Base-by-base conservation (phyloP, 2,329 filamentous ascomycete genomes). In the Pyricularia sp. region DNA sequence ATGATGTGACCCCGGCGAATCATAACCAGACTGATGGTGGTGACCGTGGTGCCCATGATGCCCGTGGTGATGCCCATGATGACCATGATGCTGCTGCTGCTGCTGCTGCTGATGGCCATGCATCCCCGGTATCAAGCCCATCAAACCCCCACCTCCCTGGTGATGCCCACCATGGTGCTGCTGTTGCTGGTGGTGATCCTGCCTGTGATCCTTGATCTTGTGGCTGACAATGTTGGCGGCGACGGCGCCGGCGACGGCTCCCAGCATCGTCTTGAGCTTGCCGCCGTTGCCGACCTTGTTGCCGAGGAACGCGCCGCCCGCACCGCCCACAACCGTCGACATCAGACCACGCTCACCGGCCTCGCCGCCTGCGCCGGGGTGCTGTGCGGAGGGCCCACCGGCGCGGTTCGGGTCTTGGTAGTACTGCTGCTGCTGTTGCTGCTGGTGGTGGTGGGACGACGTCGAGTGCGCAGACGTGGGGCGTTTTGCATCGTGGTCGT, bases 281-380 rank as follows among this genome's bases (percentile, higher is more conserved):
- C 67, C 65, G 12, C 85, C 85, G 68, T 84, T 84, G 23, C 85
- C 84, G 11, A 85, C 74, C 75, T 87, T 83, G 73, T 86, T 82
- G 0, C 82, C 85, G 0, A 85, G 68, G 70, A 83, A 82, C 0
- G 82, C 85, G 36, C 85, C 85, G 0, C 80, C 81, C 4, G 81
- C 83, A 28, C 83, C 81, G 14, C 85, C 85, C 5, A 86, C 68
- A 11, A 87, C 72, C 5, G 85, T 83, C 2, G 85, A 82, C 17
- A 84, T 82, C 9, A 88, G 78, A 10, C 85, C 85, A 59, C 83
- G 80, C 69, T 88, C 86, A 70, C 82, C 84, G n/a, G 80, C 78
- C 30, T 55, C 17, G 23, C 25, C 68, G 23, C 25, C 50, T 3
- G 68, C 63, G 66, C 66, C 64, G 28, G 63, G 30, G 58, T 65